Evolutionary conservation across 2,329 filamentous ascomycete species (phyloP).

Genomic region (Nectriaceae sp.): DNA sequence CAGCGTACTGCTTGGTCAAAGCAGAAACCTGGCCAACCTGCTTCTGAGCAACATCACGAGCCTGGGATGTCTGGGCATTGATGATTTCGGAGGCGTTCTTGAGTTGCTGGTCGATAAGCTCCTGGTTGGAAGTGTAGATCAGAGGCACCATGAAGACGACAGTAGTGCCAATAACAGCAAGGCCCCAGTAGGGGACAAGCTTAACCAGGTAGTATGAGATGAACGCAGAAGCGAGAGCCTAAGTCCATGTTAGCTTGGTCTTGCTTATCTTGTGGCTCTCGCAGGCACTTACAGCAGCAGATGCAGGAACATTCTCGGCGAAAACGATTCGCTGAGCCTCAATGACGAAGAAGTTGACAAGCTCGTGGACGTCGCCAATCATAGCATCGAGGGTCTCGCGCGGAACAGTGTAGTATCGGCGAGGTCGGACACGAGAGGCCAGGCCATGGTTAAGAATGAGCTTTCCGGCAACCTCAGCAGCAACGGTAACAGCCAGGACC

Average conservation of each 20-base stretch:
- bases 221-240: slow-evolving; percentile 64
- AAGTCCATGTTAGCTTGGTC: slow-evolving; percentile 14
- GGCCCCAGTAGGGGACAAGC: slow-evolving; percentile 70
- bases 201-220: slow-evolving; percentile 70
- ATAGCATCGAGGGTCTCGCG: slow-evolving; percentile 61
- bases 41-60: slow-evolving; percentile 62
- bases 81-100: slow-evolving; percentile 58
- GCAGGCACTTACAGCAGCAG: slow-evolving; percentile 54
- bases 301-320: slow-evolving; percentile 65
- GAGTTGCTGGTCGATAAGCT: slow-evolving; percentile 67
- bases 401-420: slow-evolving; percentile 67
- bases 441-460: slow-evolving; percentile 61
- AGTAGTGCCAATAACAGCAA: slow-evolving; percentile 61
- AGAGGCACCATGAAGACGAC: slow-evolving; percentile 63
- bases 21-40: slow-evolving; percentile 64
- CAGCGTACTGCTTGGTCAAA: slow-evolving; percentile 67
- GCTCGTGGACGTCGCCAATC: slow-evolving; percentile 66
- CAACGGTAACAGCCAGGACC: slow-evolving; percentile 59
- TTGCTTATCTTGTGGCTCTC: background rate
- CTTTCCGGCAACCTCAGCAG: slow-evolving; percentile 64
- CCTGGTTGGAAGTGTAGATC: slow-evolving; percentile 67
- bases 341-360: slow-evolving; percentile 72
- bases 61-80: slow-evolving; percentile 63
- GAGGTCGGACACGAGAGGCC: slow-evolving; percentile 65
- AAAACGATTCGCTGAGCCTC: slow-evolving; percentile 70